phyloP scores from a whole-genome alignment of 129 eudicot genomes.

The Artemisia tridentata region DNA sequence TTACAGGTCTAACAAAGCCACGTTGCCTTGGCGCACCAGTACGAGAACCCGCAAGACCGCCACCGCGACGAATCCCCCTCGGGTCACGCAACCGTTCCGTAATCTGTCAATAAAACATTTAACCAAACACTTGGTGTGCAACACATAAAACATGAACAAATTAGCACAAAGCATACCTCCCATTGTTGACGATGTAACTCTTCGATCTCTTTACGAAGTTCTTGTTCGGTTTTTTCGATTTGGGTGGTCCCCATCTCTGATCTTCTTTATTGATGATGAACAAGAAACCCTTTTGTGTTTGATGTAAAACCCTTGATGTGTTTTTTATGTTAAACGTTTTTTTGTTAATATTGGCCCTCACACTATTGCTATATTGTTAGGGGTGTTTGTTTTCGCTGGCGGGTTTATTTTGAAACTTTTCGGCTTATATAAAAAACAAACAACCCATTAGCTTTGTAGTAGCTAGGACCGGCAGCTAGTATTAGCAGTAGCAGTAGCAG shows the following conservation, averaged over 20 bases:
- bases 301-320: constrained; percentile 26
- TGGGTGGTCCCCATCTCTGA: constrained; percentile 58
- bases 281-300: constrained; percentile 33
- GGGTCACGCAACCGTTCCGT: constrained; percentile 95
- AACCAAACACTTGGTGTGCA: constrained; percentile 15
- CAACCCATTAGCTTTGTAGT: too few relatives aligned
- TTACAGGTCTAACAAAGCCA: constrained; percentile 80
- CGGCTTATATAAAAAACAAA: too few relatives aligned
- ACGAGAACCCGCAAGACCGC: constrained; percentile 60
- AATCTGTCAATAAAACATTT: constrained; percentile 40
- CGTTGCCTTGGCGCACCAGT: constrained; percentile 75
- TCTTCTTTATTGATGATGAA: constrained; percentile 17
- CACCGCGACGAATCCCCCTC: constrained; percentile 90
- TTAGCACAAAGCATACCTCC: constrained; percentile 40
- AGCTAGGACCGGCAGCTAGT: too few relatives aligned
- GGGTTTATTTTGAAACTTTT: too few relatives aligned
- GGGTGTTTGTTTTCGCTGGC: too few relatives aligned
- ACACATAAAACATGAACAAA: background rate
- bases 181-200: constrained; percentile 88
- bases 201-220: constrained; percentile 88
- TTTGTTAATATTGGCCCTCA: too few relatives aligned
- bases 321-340: background rate
- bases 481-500: too few relatives aligned
- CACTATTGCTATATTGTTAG: too few relatives aligned
- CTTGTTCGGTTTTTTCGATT: constrained; percentile 84